A percentile compares a stretch with the other conserved stretches of the same genome.
phyloP scores from a whole-genome alignment of 208 protist genomes.

The Phytomonas sp. region DNA sequence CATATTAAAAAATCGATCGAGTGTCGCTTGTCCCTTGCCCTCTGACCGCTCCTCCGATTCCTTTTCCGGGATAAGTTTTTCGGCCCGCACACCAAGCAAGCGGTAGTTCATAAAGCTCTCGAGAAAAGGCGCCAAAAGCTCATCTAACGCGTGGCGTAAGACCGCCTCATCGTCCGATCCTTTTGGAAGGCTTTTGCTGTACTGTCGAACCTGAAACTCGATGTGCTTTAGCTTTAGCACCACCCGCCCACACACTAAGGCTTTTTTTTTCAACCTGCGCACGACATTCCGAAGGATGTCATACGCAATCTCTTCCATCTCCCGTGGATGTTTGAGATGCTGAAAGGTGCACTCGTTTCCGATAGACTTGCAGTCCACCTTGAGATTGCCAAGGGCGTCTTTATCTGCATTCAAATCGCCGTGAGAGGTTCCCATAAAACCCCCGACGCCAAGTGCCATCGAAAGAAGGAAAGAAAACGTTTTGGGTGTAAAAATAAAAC shows the following conservation, averaged over 20 bases:
- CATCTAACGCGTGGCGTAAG: slow-evolving; percentile 43
- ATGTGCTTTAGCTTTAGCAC: slow-evolving; percentile 67
- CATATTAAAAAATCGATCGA: background rate
- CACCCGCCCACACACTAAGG: slow-evolving; percentile 44
- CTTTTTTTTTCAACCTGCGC: slow-evolving; percentile 21
- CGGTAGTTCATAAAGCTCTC: slow-evolving; percentile 44
- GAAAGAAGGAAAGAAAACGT: slow-evolving; percentile 56
- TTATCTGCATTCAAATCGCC: background rate
- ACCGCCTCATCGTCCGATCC: slow-evolving; percentile 39
- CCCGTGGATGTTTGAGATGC: slow-evolving; percentile 21
- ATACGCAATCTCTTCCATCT: slow-evolving; percentile 40
- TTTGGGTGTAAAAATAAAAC: slow-evolving; percentile 48
- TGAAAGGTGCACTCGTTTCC: slow-evolving; percentile 66
- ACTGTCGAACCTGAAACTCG: slow-evolving; percentile 63
- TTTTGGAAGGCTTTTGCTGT: slow-evolving; percentile 32
- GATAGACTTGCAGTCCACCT: slow-evolving; percentile 44
- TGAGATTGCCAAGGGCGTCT: background rate
- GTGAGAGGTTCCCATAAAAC: slow-evolving; percentile 12
- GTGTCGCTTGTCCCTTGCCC: slow-evolving; percentile 2
- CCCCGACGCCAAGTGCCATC: slow-evolving; percentile 34
- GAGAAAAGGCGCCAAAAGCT: slow-evolving; percentile 45
- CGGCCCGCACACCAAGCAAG: slow-evolving; percentile 61
- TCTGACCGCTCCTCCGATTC: slow-evolving; percentile 12
- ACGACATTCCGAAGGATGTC: slow-evolving; percentile 27
- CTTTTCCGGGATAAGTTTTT: slow-evolving; percentile 31